Evolutionary conservation across 768 basidiomycete species (phyloP).

Genomic region (Termitomyces sp.): DNA sequence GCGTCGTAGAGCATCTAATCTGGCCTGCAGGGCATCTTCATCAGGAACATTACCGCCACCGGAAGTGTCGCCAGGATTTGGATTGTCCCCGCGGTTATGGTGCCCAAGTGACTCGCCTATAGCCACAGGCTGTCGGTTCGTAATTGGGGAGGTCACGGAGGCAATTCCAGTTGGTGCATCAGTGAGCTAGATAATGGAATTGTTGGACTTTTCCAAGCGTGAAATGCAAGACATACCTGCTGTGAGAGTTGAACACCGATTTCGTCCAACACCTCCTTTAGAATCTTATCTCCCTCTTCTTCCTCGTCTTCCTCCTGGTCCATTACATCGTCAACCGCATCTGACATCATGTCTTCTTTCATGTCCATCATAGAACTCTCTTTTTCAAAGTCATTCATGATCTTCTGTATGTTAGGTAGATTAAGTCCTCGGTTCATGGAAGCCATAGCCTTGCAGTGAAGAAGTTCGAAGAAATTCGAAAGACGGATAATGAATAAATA

Average conservation of each 20-base stretch:
- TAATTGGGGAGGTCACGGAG: conserved; percentile 48
- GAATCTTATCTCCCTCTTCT: conserved; percentile 90
- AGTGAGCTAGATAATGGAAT: conserved; percentile 49
- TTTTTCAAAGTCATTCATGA: conserved; percentile 97
- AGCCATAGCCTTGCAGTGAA: conserved; percentile 82
- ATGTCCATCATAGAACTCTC: conserved; percentile 99
- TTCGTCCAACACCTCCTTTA: conserved; percentile 95
- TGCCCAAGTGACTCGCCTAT: conserved; percentile 60
- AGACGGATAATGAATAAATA: conserved; percentile 7
- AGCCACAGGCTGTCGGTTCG: conserved; percentile 75
- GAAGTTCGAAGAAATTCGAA: not conserved
- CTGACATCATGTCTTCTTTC: conserved; percentile 99
- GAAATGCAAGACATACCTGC: conserved; percentile 39
- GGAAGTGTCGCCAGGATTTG: conserved; percentile 29
- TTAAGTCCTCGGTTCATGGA: conserved; percentile 97
- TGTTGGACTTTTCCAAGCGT: conserved; percentile 6
- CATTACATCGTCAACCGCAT: conserved; percentile 87
- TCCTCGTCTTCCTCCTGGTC: conserved; percentile 97
- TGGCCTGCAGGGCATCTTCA: conserved; percentile 90
- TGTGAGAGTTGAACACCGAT: conserved; percentile 92
- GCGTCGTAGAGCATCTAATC: conserved; percentile 83
- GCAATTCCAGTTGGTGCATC: conserved; percentile 78
- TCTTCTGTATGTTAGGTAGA: conserved; percentile 88
- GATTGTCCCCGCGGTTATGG: conserved; percentile 17
- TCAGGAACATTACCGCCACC: conserved; percentile 50